Evolutionary conservation across 257 asterid species (phyloP).

Genomic region (Ilex aquifolium): DNA sequence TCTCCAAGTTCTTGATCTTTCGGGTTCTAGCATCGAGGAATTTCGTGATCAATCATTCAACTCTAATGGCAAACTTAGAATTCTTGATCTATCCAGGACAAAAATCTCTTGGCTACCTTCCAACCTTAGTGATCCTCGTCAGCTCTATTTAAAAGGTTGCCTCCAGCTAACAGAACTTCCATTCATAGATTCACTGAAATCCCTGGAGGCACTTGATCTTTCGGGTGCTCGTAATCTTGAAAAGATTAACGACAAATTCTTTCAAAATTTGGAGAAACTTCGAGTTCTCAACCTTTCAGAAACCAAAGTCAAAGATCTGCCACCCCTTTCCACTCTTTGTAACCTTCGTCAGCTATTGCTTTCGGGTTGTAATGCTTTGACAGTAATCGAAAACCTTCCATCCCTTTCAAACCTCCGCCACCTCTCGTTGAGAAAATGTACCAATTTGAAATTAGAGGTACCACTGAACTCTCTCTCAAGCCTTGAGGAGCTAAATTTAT

Average conservation of each 20-base stretch:
- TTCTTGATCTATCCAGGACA: conserved; percentile 3
- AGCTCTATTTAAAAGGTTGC: background rate
- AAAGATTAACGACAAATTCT: background rate
- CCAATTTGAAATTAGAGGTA: no score
- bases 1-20: conserved; percentile 9
- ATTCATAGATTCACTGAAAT: background rate
- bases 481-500: background rate
- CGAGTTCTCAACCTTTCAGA: conserved; percentile 12
- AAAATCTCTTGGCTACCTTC: background rate
- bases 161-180: background rate
- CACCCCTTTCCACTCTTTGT: background rate
- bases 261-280: background rate
- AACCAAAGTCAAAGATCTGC: background rate
- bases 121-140: background rate
- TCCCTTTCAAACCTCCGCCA: background rate
- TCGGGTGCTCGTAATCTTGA: background rate
- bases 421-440: no score
- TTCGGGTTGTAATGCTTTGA: background rate
- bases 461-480: no score
- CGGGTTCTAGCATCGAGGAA: background rate
- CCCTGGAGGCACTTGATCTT: conserved; percentile 3
- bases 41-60: conserved; percentile 2
- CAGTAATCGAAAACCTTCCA: background rate
- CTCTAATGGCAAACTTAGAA: background rate
- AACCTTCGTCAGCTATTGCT: conserved; percentile 4